phyloP scores from a whole-genome alignment of 2,329 filamentous ascomycete genomes.

The Zymoseptoria pseudotritici region DNA sequence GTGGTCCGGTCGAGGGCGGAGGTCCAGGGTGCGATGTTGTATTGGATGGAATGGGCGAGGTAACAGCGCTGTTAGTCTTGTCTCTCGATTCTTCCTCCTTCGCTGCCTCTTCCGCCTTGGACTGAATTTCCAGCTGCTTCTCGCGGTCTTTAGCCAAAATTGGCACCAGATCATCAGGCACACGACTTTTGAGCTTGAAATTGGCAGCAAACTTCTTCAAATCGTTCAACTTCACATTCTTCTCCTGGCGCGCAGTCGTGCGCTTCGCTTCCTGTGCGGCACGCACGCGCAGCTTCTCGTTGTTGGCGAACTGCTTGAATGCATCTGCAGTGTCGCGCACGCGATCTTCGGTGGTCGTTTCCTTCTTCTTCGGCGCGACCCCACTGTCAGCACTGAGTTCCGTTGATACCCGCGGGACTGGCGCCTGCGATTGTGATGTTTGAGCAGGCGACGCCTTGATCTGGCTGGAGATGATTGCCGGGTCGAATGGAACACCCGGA shows the following conservation, averaged over 20 bases:
- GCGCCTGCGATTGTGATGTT: slow-evolving; percentile 3
- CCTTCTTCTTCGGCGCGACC: slow-evolving; percentile 12
- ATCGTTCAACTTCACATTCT: slow-evolving; percentile 87
- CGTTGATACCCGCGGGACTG: slow-evolving; percentile 23
- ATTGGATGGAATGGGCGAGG: slow-evolving; percentile 16
- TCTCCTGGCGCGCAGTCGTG: slow-evolving; percentile 58
- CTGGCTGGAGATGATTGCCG: slow-evolving; percentile 85
- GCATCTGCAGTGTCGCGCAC: slow-evolving; percentile 55
- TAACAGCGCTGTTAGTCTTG: slow-evolving; percentile 14
- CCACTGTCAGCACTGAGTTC: slow-evolving; percentile 5
- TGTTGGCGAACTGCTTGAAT: slow-evolving; percentile 57
- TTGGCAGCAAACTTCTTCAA: slow-evolving; percentile 88
- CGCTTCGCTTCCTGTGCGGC: slow-evolving; percentile 49
- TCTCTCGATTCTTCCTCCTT: slow-evolving; percentile 45
- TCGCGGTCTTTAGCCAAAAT: slow-evolving; percentile 95
- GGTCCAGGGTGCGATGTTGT: background rate
- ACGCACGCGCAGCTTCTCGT: slow-evolving; percentile 53
- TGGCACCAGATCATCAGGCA: slow-evolving; percentile 82
- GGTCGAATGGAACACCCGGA: slow-evolving; percentile 70
- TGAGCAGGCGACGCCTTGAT: slow-evolving; percentile 44
- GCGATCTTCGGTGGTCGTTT: slow-evolving; percentile 53
- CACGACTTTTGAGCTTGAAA: slow-evolving; percentile 90
- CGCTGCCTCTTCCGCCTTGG: slow-evolving; percentile 72
- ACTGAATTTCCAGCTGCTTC: slow-evolving; percentile 89
- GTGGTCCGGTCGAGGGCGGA: slow-evolving; percentile 3